Evolutionary conservation across 2,329 filamentous ascomycete species (phyloP), one percentile per base, ranked within the genome.

Genomic region (Trichoderma guizhouense): DNA sequence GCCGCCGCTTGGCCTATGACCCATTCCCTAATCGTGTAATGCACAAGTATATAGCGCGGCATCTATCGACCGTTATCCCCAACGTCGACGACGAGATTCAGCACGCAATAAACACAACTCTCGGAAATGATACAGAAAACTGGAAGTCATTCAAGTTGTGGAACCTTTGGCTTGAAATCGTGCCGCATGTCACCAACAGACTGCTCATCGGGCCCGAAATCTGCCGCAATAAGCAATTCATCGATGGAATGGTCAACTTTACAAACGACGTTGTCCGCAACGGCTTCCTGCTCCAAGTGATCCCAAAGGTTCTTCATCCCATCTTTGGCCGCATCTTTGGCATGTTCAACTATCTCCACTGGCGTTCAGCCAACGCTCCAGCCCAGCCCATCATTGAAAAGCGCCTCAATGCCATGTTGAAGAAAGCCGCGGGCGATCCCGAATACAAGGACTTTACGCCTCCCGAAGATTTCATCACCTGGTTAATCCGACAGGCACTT

Each of bases 401-500:
- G 74, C 85, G 88, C 1, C 79, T 89, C 9, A 75, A 80, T 12
- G 81, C 85, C 64, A 83, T 89, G 76, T 75, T 77, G 30, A 82
- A 80, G 66, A 83, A 84, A 66, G 80, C 81, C 2, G 76, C 75
- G 7, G 80, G 79, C 0, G 83, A 86, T 32, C 78, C 83, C 1
- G 80, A 78, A 3, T 82, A 81, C 69, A 81, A 83, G 28, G 73
- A 78, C 32, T 85, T 82, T 79, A 75, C 79, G 4, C 82, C 84
- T 7, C 86, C 87, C 0, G 86, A 89, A 62, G 87, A 89, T 78
- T 88, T 86, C 74, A 79, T 90, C 32, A 88, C 85, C 6, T 90
- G 88, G 88, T 81, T 83, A 60, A 87, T 90, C 71, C 83, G 84
- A 18, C 82, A 85, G 28, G 87, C 88, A 18, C 78, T 79, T 39